These are phyloP conservation scores for Wakefieldia striispora DNA, from an alignment of 768 basidiomycete genomes.

Conservation along the genomic window DNA sequence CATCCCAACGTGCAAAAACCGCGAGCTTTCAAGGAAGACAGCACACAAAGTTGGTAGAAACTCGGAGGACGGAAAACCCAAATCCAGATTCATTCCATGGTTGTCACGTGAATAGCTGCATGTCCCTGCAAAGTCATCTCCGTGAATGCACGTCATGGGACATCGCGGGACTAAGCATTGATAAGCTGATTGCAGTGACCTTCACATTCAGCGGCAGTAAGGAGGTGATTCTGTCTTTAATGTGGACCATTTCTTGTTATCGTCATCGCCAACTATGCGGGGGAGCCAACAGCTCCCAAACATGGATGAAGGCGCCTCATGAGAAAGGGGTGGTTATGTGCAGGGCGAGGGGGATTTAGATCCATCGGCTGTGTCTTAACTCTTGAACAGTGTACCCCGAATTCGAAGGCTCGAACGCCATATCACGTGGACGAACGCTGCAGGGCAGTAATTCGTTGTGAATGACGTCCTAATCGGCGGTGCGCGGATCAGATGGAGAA, in stretches of 20 bases:
- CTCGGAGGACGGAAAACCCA: no score
- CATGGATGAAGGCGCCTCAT: not conserved
- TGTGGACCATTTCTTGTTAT: constrained; percentile 10
- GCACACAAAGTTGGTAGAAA: not conserved
- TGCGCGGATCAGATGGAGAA: constrained; percentile 19
- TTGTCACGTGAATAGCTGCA: constrained; percentile 6
- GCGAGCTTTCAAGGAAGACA: not conserved
- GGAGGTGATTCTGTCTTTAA: constrained; percentile 15
- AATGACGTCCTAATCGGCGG: constrained; percentile 1
- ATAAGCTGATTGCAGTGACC: constrained; percentile 1
- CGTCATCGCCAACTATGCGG: constrained; percentile 20
- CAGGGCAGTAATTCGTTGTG: constrained; percentile 5
- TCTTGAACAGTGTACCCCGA: not conserved
- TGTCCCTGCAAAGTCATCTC: constrained; percentile 23
- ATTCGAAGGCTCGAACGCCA: not conserved
- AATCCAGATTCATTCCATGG: not conserved
- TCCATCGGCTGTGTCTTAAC: no score
- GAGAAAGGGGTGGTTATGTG: not conserved
- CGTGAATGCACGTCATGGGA: constrained; percentile 11
- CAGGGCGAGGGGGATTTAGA: not conserved
- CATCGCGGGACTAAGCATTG: not conserved
- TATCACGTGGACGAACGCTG: not conserved
- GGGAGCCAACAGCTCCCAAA: not conserved
- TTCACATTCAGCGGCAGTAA: constrained; percentile 19
- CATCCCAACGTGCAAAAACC: not conserved